phyloP scores from a whole-genome alignment of 106 monocot genomes.

The Platanthera guangdongensis region DNA sequence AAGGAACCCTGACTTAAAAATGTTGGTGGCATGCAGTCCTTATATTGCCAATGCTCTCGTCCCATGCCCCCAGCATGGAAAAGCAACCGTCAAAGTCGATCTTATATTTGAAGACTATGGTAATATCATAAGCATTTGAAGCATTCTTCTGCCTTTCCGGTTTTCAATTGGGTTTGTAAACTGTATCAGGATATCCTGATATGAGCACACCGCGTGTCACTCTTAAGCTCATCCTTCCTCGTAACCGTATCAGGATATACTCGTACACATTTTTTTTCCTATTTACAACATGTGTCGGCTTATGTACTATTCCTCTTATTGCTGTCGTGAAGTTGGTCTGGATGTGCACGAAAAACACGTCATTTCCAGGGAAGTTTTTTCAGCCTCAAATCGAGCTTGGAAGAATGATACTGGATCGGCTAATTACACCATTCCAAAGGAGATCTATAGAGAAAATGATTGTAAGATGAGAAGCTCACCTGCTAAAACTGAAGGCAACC shows the following conservation, averaged over 20 bases:
- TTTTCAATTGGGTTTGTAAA: no score
- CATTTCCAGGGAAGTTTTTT: constrained; percentile 30
- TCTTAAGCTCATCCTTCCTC: no score
- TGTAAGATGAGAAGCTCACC: constrained; percentile 15
- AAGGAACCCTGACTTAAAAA: neutral
- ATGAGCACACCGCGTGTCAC: no score
- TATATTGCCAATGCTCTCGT: constrained; percentile 49
- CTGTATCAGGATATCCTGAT: no score
- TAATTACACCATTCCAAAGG: constrained; percentile 36
- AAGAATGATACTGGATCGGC: constrained; percentile 6
- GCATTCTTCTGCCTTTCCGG: neutral
- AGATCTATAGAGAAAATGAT: constrained; percentile 50
- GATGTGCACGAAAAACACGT: constrained; percentile 74
- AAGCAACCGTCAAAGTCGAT: constrained; percentile 71
- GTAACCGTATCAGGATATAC: no score
- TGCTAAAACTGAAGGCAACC: constrained; percentile 12
- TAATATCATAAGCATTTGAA: constrained; percentile 14
- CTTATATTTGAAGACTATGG: constrained; percentile 89
- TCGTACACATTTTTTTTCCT: neutral
- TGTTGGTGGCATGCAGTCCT: constrained; percentile 41
- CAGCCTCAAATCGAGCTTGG: constrained; percentile 6
- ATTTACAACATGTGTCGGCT: neutral
- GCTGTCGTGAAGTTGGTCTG: constrained; percentile 57
- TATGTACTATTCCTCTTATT: constrained; percentile 11
- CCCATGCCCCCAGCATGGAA: constrained; percentile 58